Base-by-base conservation (phyloP, 139 green algal genomes). In the Auxenochlorella pyrenoidosa region DNA sequence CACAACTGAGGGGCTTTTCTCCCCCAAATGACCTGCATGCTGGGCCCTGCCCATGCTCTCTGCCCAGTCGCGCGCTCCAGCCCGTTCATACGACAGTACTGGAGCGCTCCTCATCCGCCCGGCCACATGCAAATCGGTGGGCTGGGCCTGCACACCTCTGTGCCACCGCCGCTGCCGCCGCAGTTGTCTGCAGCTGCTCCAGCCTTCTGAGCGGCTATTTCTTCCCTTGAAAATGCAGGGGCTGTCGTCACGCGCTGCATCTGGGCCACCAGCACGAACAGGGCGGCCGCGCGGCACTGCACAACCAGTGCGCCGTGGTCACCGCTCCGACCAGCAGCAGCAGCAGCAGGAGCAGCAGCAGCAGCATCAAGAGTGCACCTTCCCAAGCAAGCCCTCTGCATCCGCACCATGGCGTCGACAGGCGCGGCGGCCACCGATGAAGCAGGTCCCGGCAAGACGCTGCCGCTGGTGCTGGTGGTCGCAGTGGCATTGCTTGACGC, bases 401-500 rank as follows among this genome's bases (percentile, higher is more conserved):
- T 24, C 54, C 54, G 18, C 13, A 13, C 54, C 66, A 73, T 73
- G 66, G 66, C 66, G 30, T 40, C 66, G 32, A 32, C 66, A 36
- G 66, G 32, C 66, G 21, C 32, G 0, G 51, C 78, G 36, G 19
- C 54, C 21, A 54, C 51, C 30, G 76, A 12, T 41, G 54, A 36
- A 8, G 51, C 78, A 51, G 80, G 18, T 21, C 60, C 40, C 63
- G 54, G 8, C 8, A 5, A 76, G 80, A 36, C 58, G 24, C 76
- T 58, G 76, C 76, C 79, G 47, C 76, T 94, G 73, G 68, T 94
- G 40, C 79, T 94, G 8, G 93, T 95, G 30, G 92, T 92, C 21
- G 93, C 93, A 30, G 93, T 88, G 0, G 91, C 89, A 15, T 79
- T 95, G 22, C 63, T 94, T n/a, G 85, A 94, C 75, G 82, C 41